Conservation (phyloP, 1,284 basidiomycete genomes). For the Trichosporon sp. region DNA sequence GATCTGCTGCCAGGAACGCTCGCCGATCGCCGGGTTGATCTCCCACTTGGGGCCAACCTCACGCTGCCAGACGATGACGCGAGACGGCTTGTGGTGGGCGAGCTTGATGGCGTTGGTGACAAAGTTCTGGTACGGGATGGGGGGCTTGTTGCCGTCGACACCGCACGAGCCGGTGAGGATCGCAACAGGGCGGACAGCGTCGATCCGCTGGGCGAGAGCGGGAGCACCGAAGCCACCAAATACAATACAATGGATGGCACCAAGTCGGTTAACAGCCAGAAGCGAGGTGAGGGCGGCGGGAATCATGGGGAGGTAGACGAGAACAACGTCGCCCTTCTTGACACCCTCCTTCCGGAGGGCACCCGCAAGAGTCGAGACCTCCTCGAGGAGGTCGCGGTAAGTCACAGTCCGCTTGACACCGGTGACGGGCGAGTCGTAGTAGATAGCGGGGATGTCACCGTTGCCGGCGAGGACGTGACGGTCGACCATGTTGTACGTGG, state of each 20-base stretch:
- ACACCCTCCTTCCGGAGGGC: conserved; percentile 80
- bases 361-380: conserved; percentile 80
- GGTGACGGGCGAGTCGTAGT: conserved; percentile 23
- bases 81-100: conserved; percentile 24
- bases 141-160: conserved; percentile 23
- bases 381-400: conserved; percentile 75
- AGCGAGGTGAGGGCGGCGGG: conserved; percentile 53
- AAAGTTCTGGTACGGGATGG: conserved; percentile 15
- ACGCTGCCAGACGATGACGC: conserved; percentile 90
- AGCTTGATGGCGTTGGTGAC: conserved; percentile 12
- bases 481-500: conserved; percentile 21
- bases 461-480: conserved; percentile 19
- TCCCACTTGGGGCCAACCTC: conserved; percentile 11
- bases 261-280: conserved; percentile 89
- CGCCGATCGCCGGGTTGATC: conserved; percentile 9
- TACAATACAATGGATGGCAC: conserved; percentile 91
- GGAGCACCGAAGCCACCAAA: conserved; percentile 96
- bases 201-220: conserved; percentile 81
- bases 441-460: conserved; percentile 18
- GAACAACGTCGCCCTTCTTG: conserved; percentile 86
- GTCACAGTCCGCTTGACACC: conserved; percentile 51
- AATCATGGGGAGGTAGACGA: conserved; percentile 53
- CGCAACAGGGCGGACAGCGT: conserved; percentile 77
- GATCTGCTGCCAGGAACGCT: conserved; percentile 15
- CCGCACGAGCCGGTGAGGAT: conserved; percentile 74